Conservation (phyloP, 1,139 yeast species). For the Zygoascus meyerae region DNA sequence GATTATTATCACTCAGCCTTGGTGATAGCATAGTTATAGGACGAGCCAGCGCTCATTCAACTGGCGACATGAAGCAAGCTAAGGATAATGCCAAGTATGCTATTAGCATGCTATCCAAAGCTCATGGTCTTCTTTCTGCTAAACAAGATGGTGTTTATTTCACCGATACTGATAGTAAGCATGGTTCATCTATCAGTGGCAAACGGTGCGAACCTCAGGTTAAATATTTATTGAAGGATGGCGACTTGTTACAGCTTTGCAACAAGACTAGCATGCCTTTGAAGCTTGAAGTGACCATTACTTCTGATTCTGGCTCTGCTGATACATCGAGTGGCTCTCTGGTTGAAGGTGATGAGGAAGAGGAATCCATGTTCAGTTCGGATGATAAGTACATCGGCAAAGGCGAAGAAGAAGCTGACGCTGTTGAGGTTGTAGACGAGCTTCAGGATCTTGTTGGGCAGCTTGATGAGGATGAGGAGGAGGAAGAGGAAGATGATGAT, state of each 20-base stretch:
- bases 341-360: slow-evolving; percentile 8
- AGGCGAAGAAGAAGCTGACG: slow-evolving; percentile 25
- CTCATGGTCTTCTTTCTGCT: slow-evolving; percentile 19
- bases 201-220: slow-evolving; percentile 1
- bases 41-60: slow-evolving; percentile 12
- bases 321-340: slow-evolving; percentile 10
- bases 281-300: neutral
- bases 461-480: slow-evolving; percentile 8
- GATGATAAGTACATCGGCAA: slow-evolving; percentile 19
- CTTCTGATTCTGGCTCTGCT: slow-evolving; percentile 12
- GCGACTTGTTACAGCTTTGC: slow-evolving; percentile 50
- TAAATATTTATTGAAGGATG: slow-evolving; percentile 32
- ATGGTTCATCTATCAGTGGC: slow-evolving; percentile 19
- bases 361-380: slow-evolving; percentile 8
- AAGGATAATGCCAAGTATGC: slow-evolving; percentile 17
- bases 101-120: slow-evolving; percentile 19
- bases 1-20: neutral
- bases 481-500: slow-evolving; percentile 13
- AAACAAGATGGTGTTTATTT: slow-evolving; percentile 14
- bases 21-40: slow-evolving; percentile 11
- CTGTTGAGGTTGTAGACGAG: slow-evolving; percentile 8
- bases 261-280: slow-evolving; percentile 4
- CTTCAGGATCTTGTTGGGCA: neutral
- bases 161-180: slow-evolving; percentile 18
- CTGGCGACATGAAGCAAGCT: slow-evolving; percentile 10